phyloP scores from a whole-genome alignment of 108 stramenopile species.

The Cylindrotheca closterium region DNA sequence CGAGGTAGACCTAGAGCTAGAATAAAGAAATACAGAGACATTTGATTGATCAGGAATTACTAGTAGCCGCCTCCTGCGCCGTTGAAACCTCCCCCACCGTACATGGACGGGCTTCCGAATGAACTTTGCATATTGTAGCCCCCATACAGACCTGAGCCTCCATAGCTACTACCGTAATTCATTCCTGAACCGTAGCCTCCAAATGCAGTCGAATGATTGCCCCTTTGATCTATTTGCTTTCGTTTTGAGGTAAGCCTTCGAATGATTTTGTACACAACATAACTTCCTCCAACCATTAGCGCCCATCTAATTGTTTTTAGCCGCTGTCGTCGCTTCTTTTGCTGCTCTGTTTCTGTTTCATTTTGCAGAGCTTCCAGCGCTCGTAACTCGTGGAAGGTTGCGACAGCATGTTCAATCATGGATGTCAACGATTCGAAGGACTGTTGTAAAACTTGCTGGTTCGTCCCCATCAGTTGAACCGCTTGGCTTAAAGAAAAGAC shows the following conservation, averaged over 20 bases:
- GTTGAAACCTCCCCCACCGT: conserved; percentile 14
- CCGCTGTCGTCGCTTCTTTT: conserved; percentile 45
- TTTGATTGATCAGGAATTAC: not conserved
- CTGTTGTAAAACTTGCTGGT: conserved; percentile 75
- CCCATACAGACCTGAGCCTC: not conserved
- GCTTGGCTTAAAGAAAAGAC: conserved; percentile 82
- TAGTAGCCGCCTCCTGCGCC: not conserved
- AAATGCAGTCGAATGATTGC: not conserved
- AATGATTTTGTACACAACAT: conserved; percentile 52
- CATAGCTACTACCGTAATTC: not conserved
- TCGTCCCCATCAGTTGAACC: conserved; percentile 81
- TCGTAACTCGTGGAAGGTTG: conserved; percentile 60
- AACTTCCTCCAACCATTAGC: conserved; percentile 54
- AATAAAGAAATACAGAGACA: conserved; percentile 1
- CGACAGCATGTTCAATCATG: conserved; percentile 74
- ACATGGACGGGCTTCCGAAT: conserved; percentile 6
- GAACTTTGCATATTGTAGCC: conserved; percentile 12
- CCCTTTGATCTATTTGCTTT: not conserved
- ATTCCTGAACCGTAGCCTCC: not conserved
- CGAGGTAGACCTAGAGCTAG: too few relatives aligned
- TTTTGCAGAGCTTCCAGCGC: conserved; percentile 31
- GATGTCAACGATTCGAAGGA: conserved; percentile 59
- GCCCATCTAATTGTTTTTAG: conserved; percentile 74
- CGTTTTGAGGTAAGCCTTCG: conserved; percentile 28
- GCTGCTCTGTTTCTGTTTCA: conserved; percentile 36